Evolutionary conservation across 208 protist species (phyloP).

Genomic region (Crithidia expoeki): DNA sequence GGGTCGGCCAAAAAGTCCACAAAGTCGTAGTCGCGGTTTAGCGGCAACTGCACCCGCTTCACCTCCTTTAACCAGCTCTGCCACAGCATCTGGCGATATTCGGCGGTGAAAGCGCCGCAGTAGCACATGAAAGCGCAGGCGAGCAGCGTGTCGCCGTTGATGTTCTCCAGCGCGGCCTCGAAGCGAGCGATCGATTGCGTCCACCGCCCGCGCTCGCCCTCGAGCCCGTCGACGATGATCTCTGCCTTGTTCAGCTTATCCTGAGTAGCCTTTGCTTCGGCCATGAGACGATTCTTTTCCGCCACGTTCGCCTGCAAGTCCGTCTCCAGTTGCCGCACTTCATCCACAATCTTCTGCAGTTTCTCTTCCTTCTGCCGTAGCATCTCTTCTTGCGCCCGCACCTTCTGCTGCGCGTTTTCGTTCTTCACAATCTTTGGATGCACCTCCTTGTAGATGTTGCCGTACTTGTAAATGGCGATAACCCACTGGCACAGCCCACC

Average conservation of each 20-base stretch:
- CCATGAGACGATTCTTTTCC: slow-evolving; percentile 93
- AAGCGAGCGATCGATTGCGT: slow-evolving; percentile 93
- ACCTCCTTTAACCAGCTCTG: slow-evolving; percentile 93
- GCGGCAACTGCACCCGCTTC: slow-evolving; percentile 81
- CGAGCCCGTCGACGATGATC: slow-evolving; percentile 97
- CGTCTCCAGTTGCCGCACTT: slow-evolving; percentile 92
- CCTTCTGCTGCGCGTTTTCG: slow-evolving; percentile 92
- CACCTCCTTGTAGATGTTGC: slow-evolving; percentile 96
- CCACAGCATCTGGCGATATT: slow-evolving; percentile 94
- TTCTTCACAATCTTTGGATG: slow-evolving; percentile 97
- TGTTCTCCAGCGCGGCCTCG: slow-evolving; percentile 87
- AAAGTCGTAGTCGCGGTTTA: slow-evolving; percentile 90
- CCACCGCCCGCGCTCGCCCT: slow-evolving; percentile 97
- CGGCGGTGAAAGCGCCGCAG: slow-evolving; percentile 95
- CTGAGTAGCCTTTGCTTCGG: slow-evolving; percentile 94
- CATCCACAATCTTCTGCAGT: slow-evolving; percentile 93
- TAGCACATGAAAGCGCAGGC: slow-evolving; percentile 98
- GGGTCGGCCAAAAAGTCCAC: slow-evolving; percentile 95
- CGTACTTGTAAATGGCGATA: slow-evolving; percentile 97
- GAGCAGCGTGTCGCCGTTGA: slow-evolving; percentile 97
- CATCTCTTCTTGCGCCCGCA: slow-evolving; percentile 95
- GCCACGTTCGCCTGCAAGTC: slow-evolving; percentile 91
- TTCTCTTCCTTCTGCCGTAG: slow-evolving; percentile 92
- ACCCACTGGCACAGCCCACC: slow-evolving; percentile 98
- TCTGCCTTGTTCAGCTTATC: slow-evolving; percentile 96